Conservation (phyloP, 805 yeast genomes). For the Yarrowia alimentaria region DNA sequence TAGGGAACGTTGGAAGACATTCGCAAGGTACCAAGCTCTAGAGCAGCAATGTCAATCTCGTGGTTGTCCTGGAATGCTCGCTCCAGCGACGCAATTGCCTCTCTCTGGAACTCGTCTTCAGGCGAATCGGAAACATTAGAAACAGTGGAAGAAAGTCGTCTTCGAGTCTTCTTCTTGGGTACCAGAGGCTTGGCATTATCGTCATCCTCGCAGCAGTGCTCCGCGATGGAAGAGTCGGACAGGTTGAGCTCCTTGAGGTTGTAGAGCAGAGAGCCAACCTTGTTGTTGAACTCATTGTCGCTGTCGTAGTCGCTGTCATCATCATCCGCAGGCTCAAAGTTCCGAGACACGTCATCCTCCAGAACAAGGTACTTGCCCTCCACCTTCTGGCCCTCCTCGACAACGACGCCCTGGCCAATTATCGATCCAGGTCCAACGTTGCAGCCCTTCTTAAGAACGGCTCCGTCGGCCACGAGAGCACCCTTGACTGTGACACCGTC, state of each 20-base stretch:
- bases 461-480: slow-evolving; percentile 69
- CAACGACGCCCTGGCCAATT: slow-evolving; percentile 69
- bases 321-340: slow-evolving; percentile 39
- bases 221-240: slow-evolving; percentile 39
- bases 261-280: slow-evolving; percentile 33
- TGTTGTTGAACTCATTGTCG: slow-evolving; percentile 18
- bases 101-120: slow-evolving; percentile 69
- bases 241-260: slow-evolving; percentile 37
- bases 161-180: slow-evolving; percentile 30
- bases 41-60: slow-evolving; percentile 85
- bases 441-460: slow-evolving; percentile 53
- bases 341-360: slow-evolving; percentile 41
- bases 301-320: slow-evolving; percentile 31
- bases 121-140: slow-evolving; percentile 49
- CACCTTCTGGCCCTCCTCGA: slow-evolving; percentile 51
- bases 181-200: slow-evolving; percentile 15
- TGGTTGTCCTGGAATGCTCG: slow-evolving; percentile 92
- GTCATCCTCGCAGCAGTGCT: slow-evolving; percentile 29
- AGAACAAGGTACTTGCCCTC: slow-evolving; percentile 34
- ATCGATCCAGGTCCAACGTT: slow-evolving; percentile 67
- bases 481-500: slow-evolving; percentile 59
- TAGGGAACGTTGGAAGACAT: slow-evolving; percentile 97
- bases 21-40: slow-evolving; percentile 89
- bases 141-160: slow-evolving; percentile 41
- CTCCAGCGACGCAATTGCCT: slow-evolving; percentile 91